Base-by-base conservation (phyloP, 2,329 filamentous ascomycete genomes). In the Aureobasidium mangrovei region DNA sequence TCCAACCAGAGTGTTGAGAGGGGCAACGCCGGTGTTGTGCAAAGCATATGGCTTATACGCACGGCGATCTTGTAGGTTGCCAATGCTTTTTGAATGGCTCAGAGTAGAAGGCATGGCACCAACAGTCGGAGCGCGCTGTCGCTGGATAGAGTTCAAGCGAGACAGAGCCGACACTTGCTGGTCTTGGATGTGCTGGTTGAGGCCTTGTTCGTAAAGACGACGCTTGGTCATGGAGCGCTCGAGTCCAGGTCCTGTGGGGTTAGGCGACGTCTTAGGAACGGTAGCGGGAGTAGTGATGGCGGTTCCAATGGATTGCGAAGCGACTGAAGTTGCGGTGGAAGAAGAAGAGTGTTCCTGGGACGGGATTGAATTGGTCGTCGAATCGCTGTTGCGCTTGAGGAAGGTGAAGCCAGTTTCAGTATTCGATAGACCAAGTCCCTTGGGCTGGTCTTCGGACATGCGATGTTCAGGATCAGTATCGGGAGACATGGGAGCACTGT, bases 191-290 rank as follows among this genome's bases (percentile, higher is more conserved):
- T 93, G 84, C 62, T 91, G 85, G 47, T 84, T 86, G 12, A 94
- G 74, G 0, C 86, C 85, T 59, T 88, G 87, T 59, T 94, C 91
- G 63, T 95, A 96, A 1, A 95, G 74, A 42, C 89, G 78, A 51
- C 86, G 81, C 59, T 91, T 86, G 1, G 83, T 85, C 3, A 83
- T 79, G 38, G 77, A 82, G 52, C 85, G 80, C 54, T 89, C 85
- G 0, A 82, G 63, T 6, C 56, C 63, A 3, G 68, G 63, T 24
- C 64, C 62, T 4, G 56, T 63, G 55, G 61, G 63, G 54, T 63
- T 65, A 57, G 58, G 61, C 39, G 63, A 54, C 29, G 54, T 64
- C 35, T 53, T 62, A 31, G 57, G 61, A 41, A 60, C 59, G 60
- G 67, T 7, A 62, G 70, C 61, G 1, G 72, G 71, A 24, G 71